Percentiles rank a stretch among this genome's conserved stretches.
phyloP scores from a whole-genome alignment of 1,284 basidiomycete genomes.

The Earliella scabrosa region DNA sequence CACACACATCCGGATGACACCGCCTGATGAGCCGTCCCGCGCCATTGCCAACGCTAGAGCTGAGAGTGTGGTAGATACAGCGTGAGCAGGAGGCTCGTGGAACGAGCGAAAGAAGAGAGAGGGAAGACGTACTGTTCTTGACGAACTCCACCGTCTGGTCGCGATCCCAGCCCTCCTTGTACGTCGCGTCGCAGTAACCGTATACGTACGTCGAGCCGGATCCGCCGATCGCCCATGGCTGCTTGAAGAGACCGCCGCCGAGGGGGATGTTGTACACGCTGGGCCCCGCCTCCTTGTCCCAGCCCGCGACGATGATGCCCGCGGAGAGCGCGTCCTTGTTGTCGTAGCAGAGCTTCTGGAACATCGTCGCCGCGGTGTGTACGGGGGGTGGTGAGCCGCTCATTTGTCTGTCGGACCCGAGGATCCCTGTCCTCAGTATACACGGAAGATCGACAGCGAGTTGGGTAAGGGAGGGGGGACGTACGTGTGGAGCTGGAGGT shows the following conservation, averaged over 20 bases:
- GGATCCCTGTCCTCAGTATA: background rate
- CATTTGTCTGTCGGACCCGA: slow-evolving; percentile 55
- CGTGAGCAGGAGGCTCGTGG: too few species aligned
- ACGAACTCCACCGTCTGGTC: slow-evolving; percentile 96
- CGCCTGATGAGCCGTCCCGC: slow-evolving; percentile 97
- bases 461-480: slow-evolving; percentile 25
- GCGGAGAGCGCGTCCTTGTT: slow-evolving; percentile 92
- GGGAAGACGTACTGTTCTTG: slow-evolving; percentile 81
- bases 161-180: slow-evolving; percentile 89
- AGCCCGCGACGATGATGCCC: slow-evolving; percentile 98
- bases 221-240: slow-evolving; percentile 97
- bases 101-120: background rate
- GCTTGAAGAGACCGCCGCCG: slow-evolving; percentile 91
- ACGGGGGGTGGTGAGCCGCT: slow-evolving; percentile 78
- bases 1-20: slow-evolving; percentile 96
- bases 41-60: slow-evolving; percentile 97
- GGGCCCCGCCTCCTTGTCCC: slow-evolving; percentile 94
- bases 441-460: background rate
- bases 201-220: slow-evolving; percentile 99
- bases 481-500: slow-evolving; percentile 82
- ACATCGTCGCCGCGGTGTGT: slow-evolving; percentile 80
- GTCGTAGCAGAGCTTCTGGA: slow-evolving; percentile 91
- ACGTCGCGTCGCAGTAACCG: slow-evolving; percentile 99
- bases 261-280: slow-evolving; percentile 97
- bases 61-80: slow-evolving; percentile 36